Conservation (phyloP, 768 basidiomycete species). For the Auricularia auricula-judae region DNA sequence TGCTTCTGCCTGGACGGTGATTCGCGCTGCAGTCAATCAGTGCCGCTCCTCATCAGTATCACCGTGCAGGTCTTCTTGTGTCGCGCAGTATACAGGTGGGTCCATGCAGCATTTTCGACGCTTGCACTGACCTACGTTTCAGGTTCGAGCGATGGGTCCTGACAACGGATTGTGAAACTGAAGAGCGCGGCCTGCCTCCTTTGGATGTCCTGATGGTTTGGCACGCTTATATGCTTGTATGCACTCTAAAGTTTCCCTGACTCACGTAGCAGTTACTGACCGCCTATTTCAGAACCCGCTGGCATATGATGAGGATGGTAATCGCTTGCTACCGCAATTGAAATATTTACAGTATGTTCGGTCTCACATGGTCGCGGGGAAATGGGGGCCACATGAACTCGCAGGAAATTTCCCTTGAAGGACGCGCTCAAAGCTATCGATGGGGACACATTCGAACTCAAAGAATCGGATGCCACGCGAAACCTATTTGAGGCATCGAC, state of each 20-base stretch:
- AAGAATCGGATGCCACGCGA: neutral
- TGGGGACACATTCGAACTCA: neutral
- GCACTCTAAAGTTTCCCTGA: neutral
- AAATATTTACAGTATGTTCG: neutral
- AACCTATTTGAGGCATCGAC: neutral
- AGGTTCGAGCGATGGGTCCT: conserved; percentile 1
- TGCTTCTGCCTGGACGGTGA: neutral
- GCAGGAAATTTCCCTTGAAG: neutral
- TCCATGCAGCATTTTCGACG: too few relatives aligned
- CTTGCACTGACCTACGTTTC: too few relatives aligned
- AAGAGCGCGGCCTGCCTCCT: neutral
- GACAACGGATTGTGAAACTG: neutral
- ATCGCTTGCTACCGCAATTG: neutral
- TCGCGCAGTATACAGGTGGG: conserved; percentile 1
- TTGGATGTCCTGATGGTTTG: neutral
- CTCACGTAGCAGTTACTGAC: neutral
- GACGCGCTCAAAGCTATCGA: neutral
- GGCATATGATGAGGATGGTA: neutral
- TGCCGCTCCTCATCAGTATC: too few relatives aligned
- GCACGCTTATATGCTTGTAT: neutral
- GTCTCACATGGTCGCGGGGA: neutral
- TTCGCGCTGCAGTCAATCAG: neutral
- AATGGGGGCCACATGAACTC: neutral
- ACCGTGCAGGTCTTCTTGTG: neutral
- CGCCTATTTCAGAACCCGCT: neutral